Evolutionary conservation across 2,329 filamentous ascomycete genomes (phyloP).

Genomic region (Trichoderma cornu-damae): DNA sequence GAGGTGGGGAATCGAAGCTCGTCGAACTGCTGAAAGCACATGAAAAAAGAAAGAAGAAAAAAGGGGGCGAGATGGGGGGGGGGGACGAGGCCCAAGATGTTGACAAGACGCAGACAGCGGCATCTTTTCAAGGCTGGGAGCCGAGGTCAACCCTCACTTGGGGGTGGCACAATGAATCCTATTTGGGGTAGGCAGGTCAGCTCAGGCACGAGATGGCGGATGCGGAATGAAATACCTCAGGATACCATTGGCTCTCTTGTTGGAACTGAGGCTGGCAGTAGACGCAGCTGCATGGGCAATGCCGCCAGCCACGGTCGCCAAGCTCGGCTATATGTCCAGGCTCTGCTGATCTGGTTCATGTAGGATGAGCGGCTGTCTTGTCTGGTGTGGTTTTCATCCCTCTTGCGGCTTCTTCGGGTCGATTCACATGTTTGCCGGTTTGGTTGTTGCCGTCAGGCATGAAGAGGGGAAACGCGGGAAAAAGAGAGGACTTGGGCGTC

Average conservation of each 20-base stretch:
- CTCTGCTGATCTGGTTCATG: constrained; percentile 6
- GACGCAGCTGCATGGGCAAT: neutral
- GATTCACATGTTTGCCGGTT: neutral
- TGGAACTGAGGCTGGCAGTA: neutral
- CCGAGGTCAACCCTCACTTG: neutral
- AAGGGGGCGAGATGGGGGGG: no score
- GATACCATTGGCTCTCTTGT: neutral
- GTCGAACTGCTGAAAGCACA: neutral
- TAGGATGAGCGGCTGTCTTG: neutral
- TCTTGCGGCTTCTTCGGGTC: no score
- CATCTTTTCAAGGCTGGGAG: neutral
- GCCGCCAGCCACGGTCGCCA: constrained; percentile 3
- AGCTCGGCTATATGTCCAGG: neutral
- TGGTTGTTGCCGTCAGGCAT: no score
- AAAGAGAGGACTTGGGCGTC: neutral
- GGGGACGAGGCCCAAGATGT: neutral
- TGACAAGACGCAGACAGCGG: neutral
- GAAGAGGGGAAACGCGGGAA: neutral
- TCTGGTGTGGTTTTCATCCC: neutral
- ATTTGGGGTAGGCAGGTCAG: neutral
- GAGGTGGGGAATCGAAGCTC: neutral
- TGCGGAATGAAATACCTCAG: neutral
- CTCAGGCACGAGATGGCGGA: constrained; percentile 7
- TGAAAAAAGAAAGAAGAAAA: neutral
- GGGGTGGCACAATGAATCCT: neutral